Evolutionary conservation across 75 land plant genomes (phyloP).

Genomic region (Cryptomeria japonica): DNA sequence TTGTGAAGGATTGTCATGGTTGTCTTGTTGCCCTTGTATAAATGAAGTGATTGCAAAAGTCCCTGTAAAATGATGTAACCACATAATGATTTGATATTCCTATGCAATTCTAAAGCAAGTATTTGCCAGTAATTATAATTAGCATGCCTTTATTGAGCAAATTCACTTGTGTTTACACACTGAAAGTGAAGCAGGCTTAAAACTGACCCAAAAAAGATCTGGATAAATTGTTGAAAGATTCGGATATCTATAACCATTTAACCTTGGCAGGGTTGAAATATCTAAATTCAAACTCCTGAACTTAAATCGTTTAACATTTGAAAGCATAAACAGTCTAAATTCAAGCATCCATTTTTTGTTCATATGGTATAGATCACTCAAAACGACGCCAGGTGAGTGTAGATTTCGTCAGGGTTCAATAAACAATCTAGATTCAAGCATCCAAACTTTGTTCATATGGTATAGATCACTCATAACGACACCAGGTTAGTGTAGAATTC

Average conservation of each 20-base stretch:
- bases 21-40: constrained; percentile 16
- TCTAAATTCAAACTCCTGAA: background rate
- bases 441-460: too few relatives aligned
- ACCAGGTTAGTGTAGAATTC: too few relatives aligned
- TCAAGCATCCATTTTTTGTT: too few relatives aligned
- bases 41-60: constrained; percentile 5
- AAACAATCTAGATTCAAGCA: too few relatives aligned
- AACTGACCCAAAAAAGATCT: too few relatives aligned
- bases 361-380: too few relatives aligned
- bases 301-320: background rate
- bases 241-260: background rate
- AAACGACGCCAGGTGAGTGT: too few relatives aligned
- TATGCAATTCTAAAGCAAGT: background rate
- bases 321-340: too few relatives aligned
- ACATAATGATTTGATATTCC: background rate
- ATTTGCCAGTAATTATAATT: background rate
- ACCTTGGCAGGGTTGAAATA: background rate
- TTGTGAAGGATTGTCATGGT: constrained; percentile 1
- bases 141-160: background rate
- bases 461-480: too few relatives aligned
- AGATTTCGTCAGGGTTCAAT: background rate
- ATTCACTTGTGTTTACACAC: too few relatives aligned
- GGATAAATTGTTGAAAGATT: background rate
- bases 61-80: background rate
- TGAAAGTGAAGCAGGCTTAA: too few relatives aligned